phyloP scores from a whole-genome alignment of 1,284 basidiomycete genomes.

The Austroboletus novae-zelandiae region DNA sequence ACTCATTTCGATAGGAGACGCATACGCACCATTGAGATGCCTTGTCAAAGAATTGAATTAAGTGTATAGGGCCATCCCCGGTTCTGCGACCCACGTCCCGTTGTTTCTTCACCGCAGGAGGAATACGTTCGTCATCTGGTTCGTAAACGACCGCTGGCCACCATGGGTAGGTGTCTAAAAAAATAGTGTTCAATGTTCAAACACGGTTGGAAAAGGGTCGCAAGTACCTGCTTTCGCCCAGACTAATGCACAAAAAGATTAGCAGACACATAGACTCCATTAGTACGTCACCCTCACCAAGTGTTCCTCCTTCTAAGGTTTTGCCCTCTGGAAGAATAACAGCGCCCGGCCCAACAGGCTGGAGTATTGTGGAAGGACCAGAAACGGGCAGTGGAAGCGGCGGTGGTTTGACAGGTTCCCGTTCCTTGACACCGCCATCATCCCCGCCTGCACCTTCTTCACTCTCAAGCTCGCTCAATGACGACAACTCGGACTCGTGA shows the following conservation, averaged over 20 bases:
- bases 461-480: conserved; percentile 30
- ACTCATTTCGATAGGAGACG: background rate
- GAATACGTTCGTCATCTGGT: conserved; percentile 50
- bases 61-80: conserved; percentile 40
- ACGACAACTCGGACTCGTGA: conserved; percentile 28
- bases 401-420: background rate
- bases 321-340: conserved; percentile 31
- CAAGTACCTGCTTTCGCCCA: conserved; percentile 60
- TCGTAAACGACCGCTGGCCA: conserved; percentile 64
- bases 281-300: conserved; percentile 42
- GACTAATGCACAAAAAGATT: conserved; percentile 31
- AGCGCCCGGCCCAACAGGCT: conserved; percentile 19
- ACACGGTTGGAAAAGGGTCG: background rate
- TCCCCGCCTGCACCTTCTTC: conserved; percentile 18
- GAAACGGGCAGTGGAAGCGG: conserved; percentile 5
- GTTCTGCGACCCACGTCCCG: conserved; percentile 33
- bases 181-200: background rate
- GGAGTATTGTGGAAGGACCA: conserved; percentile 6
- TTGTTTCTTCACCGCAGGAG: conserved; percentile 43
- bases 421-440: conserved; percentile 5
- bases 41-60: conserved; percentile 72
- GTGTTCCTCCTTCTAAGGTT: conserved; percentile 46
- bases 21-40: conserved; percentile 51
- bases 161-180: conserved; percentile 58
- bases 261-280: background rate